These are phyloP conservation scores for Beauveria varroae DNA, from an alignment of 2,329 filamentous ascomycete genomes.

Conservation along the genomic window DNA sequence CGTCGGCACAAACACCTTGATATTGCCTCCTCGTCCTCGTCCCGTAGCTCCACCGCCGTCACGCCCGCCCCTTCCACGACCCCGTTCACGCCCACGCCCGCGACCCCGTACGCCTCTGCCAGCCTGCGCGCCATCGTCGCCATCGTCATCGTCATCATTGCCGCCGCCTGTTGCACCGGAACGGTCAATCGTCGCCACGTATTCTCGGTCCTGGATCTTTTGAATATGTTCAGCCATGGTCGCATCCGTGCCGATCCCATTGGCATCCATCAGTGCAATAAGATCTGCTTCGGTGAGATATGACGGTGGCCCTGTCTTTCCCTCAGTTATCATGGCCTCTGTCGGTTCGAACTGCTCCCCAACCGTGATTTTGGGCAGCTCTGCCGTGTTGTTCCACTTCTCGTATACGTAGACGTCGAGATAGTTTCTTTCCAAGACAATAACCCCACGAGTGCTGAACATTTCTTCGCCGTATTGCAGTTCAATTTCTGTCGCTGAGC, in stretches of 20 bases:
- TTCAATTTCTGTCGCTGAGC: conserved; percentile 76
- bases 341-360: conserved; percentile 82
- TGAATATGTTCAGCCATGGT: conserved; percentile 99
- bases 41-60: conserved; percentile 34
- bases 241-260: conserved; percentile 95
- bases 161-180: conserved; percentile 27
- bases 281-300: conserved; percentile 94
- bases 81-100: conserved; percentile 34
- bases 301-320: conserved; percentile 76
- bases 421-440: conserved; percentile 84
- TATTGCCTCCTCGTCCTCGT: conserved; percentile 38
- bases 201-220: conserved; percentile 86
- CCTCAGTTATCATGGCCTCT: conserved; percentile 82
- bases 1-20: conserved; percentile 89
- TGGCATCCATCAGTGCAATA: conserved; percentile 95
- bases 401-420: conserved; percentile 95
- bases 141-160: conserved; percentile 27
- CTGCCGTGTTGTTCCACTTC: conserved; percentile 83
- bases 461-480: conserved; percentile 75
- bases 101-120: conserved; percentile 40
- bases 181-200: conserved; percentile 60
- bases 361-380: conserved; percentile 69
- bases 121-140: not conserved
- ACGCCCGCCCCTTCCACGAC: conserved; percentile 31
- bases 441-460: conserved; percentile 76